Base-by-base conservation (phyloP, 345 rosid species). In the Populus davidiana region DNA sequence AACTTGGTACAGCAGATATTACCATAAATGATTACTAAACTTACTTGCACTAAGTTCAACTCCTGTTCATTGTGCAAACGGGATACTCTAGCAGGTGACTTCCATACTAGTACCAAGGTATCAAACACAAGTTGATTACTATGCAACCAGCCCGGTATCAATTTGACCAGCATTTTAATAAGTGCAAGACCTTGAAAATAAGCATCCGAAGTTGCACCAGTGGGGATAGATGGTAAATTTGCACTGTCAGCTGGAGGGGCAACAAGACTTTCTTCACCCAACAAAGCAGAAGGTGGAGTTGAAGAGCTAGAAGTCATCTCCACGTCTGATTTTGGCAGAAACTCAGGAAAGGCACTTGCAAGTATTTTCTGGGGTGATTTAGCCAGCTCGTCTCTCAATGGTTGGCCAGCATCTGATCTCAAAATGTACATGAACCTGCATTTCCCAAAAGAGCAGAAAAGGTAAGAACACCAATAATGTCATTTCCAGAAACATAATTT, bases 141-240 rank as follows among this genome's bases (percentile, higher is more conserved):
- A 86, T 91, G 98, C 89, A 96, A 80, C 99, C 99, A 96, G 66
- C 88, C 84, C 79, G 97, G 98, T 77, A 93, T 85, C 85, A 93
- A 79, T 76, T 93, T 96, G 78, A 92, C 97, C 90, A 96, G 82
- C 31, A 93, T 89, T 86, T 96, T 96, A 79, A 96, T 75, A 71
- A 96, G 97, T 69, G 91, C 90, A 81, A 96, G 97, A 73, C 99
- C 99, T 83, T 90, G 94, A 86, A 96, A 96, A 84, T 96, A 93
- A 14, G 97, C 93, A 84, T 91, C 97, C 9, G 91, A 89, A 76
- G 87, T 81, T 74, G 84, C 80, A 77, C 77, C 73, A 38, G 92
- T 71, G 68, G 87, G 70, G 27, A 82, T 67, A 72, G 89, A 78
- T 68, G 91, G 85, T 83, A 81, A 50, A 78, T 74, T 86, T 76